These are phyloP conservation scores for Hypericum androsaemum DNA, from an alignment of 345 rosid species.

Conservation along the genomic window DNA sequence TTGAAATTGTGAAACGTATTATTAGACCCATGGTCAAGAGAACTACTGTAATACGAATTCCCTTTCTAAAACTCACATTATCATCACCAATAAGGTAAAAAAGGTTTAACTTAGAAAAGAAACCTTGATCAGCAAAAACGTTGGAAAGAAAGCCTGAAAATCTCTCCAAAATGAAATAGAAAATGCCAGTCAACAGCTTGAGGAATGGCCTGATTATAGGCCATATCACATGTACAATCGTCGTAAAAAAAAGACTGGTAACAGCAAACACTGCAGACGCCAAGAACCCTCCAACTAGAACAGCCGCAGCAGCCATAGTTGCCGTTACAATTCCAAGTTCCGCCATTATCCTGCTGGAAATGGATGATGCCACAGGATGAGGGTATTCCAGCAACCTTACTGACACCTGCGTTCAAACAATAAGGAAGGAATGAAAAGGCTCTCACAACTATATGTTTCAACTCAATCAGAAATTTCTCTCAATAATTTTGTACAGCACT, in stretches of 20 bases:
- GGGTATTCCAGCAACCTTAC: slow-evolving; percentile 66
- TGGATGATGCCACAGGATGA: slow-evolving; percentile 81
- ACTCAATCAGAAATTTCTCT: too few relatives aligned
- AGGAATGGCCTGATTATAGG: slow-evolving; percentile 68
- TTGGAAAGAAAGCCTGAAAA: slow-evolving; percentile 56
- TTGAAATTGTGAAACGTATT: slow-evolving; percentile 80
- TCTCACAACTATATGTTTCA: too few relatives aligned
- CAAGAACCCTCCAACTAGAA: slow-evolving; percentile 72
- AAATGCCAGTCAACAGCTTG: slow-evolving; percentile 47
- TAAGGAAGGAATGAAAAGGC: slow-evolving; percentile 9
- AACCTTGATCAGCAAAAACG: slow-evolving; percentile 52
- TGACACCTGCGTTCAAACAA: slow-evolving; percentile 48
- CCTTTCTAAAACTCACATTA: slow-evolving; percentile 69
- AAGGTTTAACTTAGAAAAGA: slow-evolving; percentile 50
- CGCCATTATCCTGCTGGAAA: slow-evolving; percentile 90
- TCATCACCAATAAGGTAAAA: slow-evolving; percentile 70
- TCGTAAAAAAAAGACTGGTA: slow-evolving; percentile 61
- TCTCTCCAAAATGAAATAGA: slow-evolving; percentile 46
- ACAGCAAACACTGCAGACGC: slow-evolving; percentile 84
- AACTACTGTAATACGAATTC: slow-evolving; percentile 62
- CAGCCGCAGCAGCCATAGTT: slow-evolving; percentile 76
- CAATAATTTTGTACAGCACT: too few relatives aligned
- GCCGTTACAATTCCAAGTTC: slow-evolving; percentile 92
- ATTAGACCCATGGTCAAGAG: slow-evolving; percentile 80
- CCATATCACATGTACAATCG: slow-evolving; percentile 72